Conservation (phyloP, 257 asterid genomes). For the Solanum bulbocastanum region DNA sequence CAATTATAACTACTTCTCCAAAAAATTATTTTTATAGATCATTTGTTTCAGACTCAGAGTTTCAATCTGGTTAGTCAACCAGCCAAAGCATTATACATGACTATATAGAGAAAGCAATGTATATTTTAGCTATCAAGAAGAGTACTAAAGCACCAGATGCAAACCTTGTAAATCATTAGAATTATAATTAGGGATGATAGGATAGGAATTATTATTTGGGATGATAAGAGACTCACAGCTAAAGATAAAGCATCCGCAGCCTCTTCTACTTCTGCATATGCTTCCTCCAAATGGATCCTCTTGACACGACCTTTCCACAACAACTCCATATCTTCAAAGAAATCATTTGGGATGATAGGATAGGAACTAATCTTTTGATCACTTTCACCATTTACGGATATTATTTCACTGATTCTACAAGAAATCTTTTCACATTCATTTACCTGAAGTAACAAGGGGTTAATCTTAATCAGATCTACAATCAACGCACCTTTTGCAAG, state of each 20-base stretch:
- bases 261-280: slow-evolving; percentile 63
- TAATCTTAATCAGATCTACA: not conserved
- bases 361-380: slow-evolving; percentile 57
- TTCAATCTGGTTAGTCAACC: not conserved
- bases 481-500: not conserved
- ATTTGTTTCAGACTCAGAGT: not conserved
- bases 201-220: not conserved
- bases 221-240: slow-evolving; percentile 47
- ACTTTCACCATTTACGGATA: slow-evolving; percentile 69
- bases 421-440: slow-evolving; percentile 62
- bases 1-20: not conserved
- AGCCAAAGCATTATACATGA: not conserved
- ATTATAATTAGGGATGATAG: not conserved
- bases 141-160: not conserved
- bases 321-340: slow-evolving; percentile 85
- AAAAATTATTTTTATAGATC: not conserved
- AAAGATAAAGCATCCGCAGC: slow-evolving; percentile 64
- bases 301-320: slow-evolving; percentile 97
- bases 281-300: slow-evolving; percentile 80
- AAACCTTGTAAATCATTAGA: not conserved
- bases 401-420: slow-evolving; percentile 63
- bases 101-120: not conserved
- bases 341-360: slow-evolving; percentile 49
- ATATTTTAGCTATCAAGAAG: not conserved
- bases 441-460: slow-evolving; percentile 35